Conservation (phyloP, 768 basidiomycete species). For the Tylopilus intermedius region DNA sequence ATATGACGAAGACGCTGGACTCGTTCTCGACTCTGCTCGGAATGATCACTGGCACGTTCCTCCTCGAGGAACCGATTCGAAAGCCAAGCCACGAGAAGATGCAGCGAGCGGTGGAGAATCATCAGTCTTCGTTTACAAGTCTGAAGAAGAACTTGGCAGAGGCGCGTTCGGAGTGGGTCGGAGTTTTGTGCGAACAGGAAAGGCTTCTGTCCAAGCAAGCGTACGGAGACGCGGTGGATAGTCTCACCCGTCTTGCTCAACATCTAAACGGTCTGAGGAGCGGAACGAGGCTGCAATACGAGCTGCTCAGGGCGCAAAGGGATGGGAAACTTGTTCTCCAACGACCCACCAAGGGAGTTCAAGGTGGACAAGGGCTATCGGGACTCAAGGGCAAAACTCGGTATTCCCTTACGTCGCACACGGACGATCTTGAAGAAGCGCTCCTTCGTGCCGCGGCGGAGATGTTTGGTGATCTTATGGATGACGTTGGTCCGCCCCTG, state of each 20-base stretch:
- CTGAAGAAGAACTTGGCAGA: slow-evolving; percentile 83
- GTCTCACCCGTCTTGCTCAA: slow-evolving; percentile 86
- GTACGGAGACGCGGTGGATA: slow-evolving; percentile 83
- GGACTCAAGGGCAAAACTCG: slow-evolving; percentile 17
- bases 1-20: slow-evolving; percentile 81
- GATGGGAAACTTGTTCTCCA: slow-evolving; percentile 40
- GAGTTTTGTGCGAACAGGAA: slow-evolving; percentile 21
- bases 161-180: slow-evolving; percentile 80
- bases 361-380: slow-evolving; percentile 18
- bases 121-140: slow-evolving; percentile 85
- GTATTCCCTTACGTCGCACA: slow-evolving; percentile 34
- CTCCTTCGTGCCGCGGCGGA: slow-evolving; percentile 51
- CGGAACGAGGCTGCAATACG: slow-evolving; percentile 79
- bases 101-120: slow-evolving; percentile 74
- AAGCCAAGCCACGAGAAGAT: slow-evolving; percentile 58
- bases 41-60: slow-evolving; percentile 78
- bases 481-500: slow-evolving; percentile 74
- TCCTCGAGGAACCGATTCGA: slow-evolving; percentile 66
- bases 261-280: slow-evolving; percentile 87
- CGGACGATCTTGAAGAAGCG: slow-evolving; percentile 39
- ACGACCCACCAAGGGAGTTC: slow-evolving; percentile 6
- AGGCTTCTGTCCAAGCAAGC: slow-evolving; percentile 41
- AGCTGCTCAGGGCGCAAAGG: slow-evolving; percentile 60
- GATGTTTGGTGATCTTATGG: slow-evolving; percentile 74
- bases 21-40: slow-evolving; percentile 84